Evolutionary conservation across 2,329 filamentous ascomycete species (phyloP).

Genomic region (Diaporthe eres): DNA sequence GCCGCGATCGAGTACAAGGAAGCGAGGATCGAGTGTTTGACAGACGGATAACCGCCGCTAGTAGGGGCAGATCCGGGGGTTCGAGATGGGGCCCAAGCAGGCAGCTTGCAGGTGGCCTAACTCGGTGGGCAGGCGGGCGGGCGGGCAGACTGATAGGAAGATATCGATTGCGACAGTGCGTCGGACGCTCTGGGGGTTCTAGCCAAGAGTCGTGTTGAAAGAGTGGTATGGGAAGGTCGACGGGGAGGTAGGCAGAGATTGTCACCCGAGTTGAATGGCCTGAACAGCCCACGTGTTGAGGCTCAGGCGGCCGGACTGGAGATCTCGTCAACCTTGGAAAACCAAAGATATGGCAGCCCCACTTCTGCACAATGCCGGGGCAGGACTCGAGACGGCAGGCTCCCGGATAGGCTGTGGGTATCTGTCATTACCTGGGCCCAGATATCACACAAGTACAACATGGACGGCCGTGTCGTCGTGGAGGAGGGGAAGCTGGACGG

Average conservation of each 20-base stretch:
- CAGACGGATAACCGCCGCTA: constrained; percentile 20
- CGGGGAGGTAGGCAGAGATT: constrained; percentile 20
- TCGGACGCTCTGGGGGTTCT: neutral
- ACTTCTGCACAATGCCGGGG: constrained; percentile 23
- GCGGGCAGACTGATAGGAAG: neutral
- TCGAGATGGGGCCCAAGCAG: constrained; percentile 18
- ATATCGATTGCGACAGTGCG: constrained; percentile 11
- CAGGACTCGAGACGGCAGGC: constrained; percentile 14
- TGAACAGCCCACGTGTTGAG: constrained; percentile 39
- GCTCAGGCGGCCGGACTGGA: constrained; percentile 36
- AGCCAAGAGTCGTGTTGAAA: constrained; percentile 16
- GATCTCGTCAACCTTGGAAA: constrained; percentile 31
- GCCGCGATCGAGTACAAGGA: constrained; percentile 10
- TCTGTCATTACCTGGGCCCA: constrained; percentile 11
- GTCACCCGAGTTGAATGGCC: constrained; percentile 31
- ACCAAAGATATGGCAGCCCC: constrained; percentile 31
- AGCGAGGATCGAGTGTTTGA: constrained; percentile 2
- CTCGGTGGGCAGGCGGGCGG: neutral
- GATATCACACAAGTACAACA: neutral
- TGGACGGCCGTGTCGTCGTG: constrained; percentile 7
- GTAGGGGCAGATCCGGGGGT: constrained; percentile 29
- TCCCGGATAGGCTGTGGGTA: constrained; percentile 1
- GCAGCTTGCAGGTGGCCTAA: constrained; percentile 2
- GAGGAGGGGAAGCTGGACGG: constrained; percentile 3
- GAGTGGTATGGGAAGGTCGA: neutral